Evolutionary conservation across 140 eudicot genomes (phyloP), one percentile per base, ranked within the genome.

Genomic region (Senecio squalidus): DNA sequence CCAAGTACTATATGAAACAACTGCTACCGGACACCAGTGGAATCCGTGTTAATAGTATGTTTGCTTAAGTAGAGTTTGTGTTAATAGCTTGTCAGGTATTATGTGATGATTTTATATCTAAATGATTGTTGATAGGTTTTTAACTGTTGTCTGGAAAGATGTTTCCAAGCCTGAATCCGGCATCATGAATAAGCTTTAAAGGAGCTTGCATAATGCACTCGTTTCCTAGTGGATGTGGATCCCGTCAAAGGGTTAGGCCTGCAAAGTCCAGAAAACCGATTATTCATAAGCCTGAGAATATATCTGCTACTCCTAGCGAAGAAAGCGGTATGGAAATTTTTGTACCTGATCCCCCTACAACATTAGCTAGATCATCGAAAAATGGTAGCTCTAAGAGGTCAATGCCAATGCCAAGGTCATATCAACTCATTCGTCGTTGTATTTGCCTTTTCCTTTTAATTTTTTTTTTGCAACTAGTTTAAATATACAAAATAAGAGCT

Each of bases 111-210:
- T n/a, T n/a, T n/a, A n/a, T n/a, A n/a, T n/a, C n/a, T n/a, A n/a
- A n/a, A n/a, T n/a, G n/a, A n/a, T n/a, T n/a, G n/a, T n/a, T n/a
- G n/a, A n/a, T n/a, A n/a, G n/a, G n/a, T n/a, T n/a, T n/a, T n/a
- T n/a, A n/a, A 13, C 15, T 62, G 17, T 60, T 24, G 25, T 7
- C n/a, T 47, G n/a, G n/a, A n/a, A n/a, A n/a, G n/a, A n/a, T 27
- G 8, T 1, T 21, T 58, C 60, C 57, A 22, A 21, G 56, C 18
- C 4, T 65, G 68, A 68, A 26, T 29, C 84, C 86, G 98, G 98
- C 86, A 76, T 86, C 86, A 30, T 91, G 96, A 94, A 91, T 96
- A 66, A 91, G 86, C 68, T n/a, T n/a, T n/a, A n/a, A n/a, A n/a
- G n/a, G n/a, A n/a, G n/a, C n/a, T n/a, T n/a, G n/a, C n/a, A n/a